Conservation (phyloP, 1,284 basidiomycete genomes). For the Kalmanozyma brasiliensis region DNA sequence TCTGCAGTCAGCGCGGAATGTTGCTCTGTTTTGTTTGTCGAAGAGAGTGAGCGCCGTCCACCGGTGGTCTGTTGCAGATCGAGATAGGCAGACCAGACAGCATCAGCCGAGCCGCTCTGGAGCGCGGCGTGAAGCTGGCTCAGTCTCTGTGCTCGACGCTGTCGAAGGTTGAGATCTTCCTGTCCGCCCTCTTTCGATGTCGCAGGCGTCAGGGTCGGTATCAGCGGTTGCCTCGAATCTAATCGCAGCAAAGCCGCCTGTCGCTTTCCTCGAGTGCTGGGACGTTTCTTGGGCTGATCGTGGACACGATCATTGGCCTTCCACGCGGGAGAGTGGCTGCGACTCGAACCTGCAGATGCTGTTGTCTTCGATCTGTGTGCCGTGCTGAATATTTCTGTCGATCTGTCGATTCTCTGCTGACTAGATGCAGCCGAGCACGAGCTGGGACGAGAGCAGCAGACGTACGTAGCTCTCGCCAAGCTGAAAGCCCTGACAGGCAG, state of each 20-base stretch:
- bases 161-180: not conserved
- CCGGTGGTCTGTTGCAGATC: constrained; percentile 1
- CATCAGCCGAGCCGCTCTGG: constrained; percentile 23
- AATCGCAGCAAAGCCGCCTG: constrained; percentile 20
- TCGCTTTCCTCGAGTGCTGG: not conserved
- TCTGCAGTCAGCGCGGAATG: constrained; percentile 5
- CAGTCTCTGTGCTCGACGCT: constrained; percentile 17
- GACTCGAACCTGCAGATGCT: too few relatives aligned
- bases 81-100: constrained; percentile 26
- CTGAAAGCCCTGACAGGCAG: not conserved
- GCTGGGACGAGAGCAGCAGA: not conserved
- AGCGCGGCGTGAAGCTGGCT: constrained; percentile 23
- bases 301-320: not conserved
- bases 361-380: too few relatives aligned
- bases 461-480: not conserved
- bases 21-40: not conserved
- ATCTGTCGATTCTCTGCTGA: too few relatives aligned
- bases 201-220: constrained; percentile 13
- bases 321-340: not conserved
- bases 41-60: not conserved
- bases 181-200: not conserved
- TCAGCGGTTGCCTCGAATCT: constrained; percentile 12
- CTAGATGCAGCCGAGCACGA: too few relatives aligned
- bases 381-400: too few relatives aligned
- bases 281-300: not conserved